A percentile compares a stretch with the other conserved stretches of the same genome.
Conservation (phyloP, 305 asterid genomes). For the Fraxinus floribunda region DNA sequence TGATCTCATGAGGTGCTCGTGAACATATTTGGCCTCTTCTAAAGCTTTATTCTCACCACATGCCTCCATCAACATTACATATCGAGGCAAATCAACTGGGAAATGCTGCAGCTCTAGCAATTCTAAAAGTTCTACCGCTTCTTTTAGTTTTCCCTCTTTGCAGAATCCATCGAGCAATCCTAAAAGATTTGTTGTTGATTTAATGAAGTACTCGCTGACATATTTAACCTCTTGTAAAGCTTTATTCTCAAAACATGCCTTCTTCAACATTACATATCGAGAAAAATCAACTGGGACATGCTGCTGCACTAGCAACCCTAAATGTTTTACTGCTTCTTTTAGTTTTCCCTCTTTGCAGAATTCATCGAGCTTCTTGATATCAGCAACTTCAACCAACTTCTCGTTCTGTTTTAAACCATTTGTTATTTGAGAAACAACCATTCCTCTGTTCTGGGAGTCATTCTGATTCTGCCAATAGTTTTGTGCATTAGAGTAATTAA, state of each 20-base stretch:
- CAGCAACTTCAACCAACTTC: constrained; percentile 31
- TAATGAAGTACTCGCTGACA: constrained; percentile 58
- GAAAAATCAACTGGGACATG: constrained; percentile 51
- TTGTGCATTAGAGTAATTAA: constrained; percentile 26
- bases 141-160: constrained; percentile 55
- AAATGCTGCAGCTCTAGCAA: constrained; percentile 45
- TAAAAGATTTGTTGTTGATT: constrained; percentile 31
- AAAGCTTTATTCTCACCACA: constrained; percentile 67
- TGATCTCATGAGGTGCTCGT: constrained; percentile 54
- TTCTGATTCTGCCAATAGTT: constrained; percentile 25
- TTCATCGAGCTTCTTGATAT: constrained; percentile 46
- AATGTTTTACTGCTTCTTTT: constrained; percentile 57
- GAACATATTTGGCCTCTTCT: constrained; percentile 61
- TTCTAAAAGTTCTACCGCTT: constrained; percentile 55
- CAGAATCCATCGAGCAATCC: constrained; percentile 48
- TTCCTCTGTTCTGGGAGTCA: constrained; percentile 27
- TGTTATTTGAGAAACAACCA: constrained; percentile 21
- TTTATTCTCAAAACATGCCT: constrained; percentile 60
- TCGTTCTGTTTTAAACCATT: constrained; percentile 22
- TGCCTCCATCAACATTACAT: constrained; percentile 47
- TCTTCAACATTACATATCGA: constrained; percentile 50
- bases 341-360: constrained; percentile 49
- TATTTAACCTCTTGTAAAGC: constrained; percentile 60
- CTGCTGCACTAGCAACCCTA: constrained; percentile 48
- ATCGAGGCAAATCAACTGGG: constrained; percentile 55